Percentiles rank a stretch among this genome's conserved stretches.
phyloP scores from a whole-genome alignment of 805 yeast genomes.

The Monosporozyma yasuniensis region DNA sequence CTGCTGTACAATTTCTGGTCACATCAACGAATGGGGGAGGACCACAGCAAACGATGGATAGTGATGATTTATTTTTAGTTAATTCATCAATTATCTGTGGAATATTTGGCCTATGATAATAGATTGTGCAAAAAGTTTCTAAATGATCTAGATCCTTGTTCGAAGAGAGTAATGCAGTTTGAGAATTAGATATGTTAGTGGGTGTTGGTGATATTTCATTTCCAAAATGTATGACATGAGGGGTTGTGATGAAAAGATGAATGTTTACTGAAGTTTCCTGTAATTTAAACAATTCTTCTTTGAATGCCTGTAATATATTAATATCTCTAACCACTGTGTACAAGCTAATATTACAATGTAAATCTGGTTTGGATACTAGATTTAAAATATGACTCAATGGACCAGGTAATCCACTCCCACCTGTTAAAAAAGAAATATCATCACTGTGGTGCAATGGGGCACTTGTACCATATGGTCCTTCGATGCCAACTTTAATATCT shows the following conservation, averaged over 20 bases:
- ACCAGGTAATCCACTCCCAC: constrained; percentile 70
- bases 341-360: constrained; percentile 10
- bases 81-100: constrained; percentile 33
- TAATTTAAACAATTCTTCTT: constrained; percentile 11
- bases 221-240: background rate
- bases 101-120: constrained; percentile 41
- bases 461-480: constrained; percentile 64
- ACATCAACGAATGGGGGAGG: constrained; percentile 52
- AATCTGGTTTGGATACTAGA: constrained; percentile 11
- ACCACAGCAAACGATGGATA: constrained; percentile 53
- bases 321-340: constrained; percentile 12
- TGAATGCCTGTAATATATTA: constrained; percentile 15
- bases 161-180: constrained; percentile 1
- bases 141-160: background rate
- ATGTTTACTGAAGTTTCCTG: constrained; percentile 11
- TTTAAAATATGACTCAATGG: constrained; percentile 40
- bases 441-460: constrained; percentile 42
- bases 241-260: constrained; percentile 7
- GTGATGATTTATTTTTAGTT: constrained; percentile 33
- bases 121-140: constrained; percentile 29
- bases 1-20: constrained; percentile 40
- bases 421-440: constrained; percentile 53
- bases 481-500: constrained; percentile 36
- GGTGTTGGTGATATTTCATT: background rate
- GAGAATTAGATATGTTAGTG: constrained; percentile 2